Conservation (phyloP, 257 asterid genomes). For the Fraxinus excelsior region DNA sequence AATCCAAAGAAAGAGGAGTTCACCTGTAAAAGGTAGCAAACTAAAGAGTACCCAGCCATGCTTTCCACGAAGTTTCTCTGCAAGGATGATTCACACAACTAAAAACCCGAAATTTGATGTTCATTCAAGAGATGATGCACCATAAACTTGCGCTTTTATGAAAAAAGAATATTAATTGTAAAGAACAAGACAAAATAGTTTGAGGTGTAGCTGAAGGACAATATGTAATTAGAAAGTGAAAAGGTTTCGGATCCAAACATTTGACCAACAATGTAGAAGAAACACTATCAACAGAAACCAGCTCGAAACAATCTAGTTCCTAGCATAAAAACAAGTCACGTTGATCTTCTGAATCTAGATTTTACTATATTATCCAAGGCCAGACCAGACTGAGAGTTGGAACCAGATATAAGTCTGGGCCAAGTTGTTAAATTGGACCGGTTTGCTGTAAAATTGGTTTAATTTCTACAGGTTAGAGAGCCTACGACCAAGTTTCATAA, state of each 20-base stretch:
- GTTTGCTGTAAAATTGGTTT: neutral
- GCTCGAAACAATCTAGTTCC: neutral
- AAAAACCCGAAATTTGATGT: slow-evolving; percentile 3
- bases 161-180: neutral
- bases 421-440: neutral
- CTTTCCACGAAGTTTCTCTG: slow-evolving; percentile 96
- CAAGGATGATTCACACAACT: slow-evolving; percentile 18
- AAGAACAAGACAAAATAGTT: neutral
- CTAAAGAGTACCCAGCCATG: slow-evolving; percentile 99
- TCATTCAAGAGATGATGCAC: neutral
- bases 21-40: slow-evolving; percentile 93
- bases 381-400: neutral
- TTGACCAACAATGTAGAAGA: neutral
- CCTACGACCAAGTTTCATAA: neutral
- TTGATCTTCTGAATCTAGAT: neutral
- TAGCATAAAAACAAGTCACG: neutral
- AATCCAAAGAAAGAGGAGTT: slow-evolving; percentile 7
- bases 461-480: neutral
- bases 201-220: neutral
- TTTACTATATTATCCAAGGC: neutral
- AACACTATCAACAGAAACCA: neutral
- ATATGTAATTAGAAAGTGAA: neutral
- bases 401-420: neutral
- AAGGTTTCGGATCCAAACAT: neutral
- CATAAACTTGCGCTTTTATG: neutral